A percentile compares a stretch with the other conserved stretches of the same genome.
Conservation (phyloP, 305 asterid genomes). For the Rubia occidens region DNA sequence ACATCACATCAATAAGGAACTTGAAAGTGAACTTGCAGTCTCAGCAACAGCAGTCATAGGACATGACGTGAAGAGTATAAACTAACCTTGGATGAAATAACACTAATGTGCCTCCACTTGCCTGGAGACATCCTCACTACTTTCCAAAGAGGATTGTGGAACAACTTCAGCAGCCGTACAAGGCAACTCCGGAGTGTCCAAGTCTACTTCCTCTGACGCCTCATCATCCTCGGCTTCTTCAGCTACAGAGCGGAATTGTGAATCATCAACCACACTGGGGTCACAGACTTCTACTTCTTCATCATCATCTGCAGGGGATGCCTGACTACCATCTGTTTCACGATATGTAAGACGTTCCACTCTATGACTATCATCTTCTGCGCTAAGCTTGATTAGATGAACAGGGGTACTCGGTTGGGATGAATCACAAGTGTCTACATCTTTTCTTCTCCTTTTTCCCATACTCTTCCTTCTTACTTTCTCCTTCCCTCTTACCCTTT, state of each 20-base stretch:
- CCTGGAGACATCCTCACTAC: constrained; percentile 46
- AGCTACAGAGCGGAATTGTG: constrained; percentile 17
- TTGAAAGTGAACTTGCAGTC: constrained; percentile 2
- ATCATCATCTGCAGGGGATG: constrained; percentile 15
- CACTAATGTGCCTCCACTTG: constrained; percentile 30
- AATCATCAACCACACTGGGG: constrained; percentile 28
- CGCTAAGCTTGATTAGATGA: constrained; percentile 31
- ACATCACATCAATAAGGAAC: neutral
- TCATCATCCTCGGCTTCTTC: constrained; percentile 25
- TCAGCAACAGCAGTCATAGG: neutral
- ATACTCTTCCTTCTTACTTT: constrained; percentile 65
- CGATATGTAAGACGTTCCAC: constrained; percentile 24
- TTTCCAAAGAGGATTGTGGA: constrained; percentile 44
- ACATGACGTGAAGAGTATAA: neutral
- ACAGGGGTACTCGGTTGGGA: constrained; percentile 29
- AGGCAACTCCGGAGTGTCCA: constrained; percentile 27
- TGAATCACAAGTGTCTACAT: constrained; percentile 38
- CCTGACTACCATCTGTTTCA: constrained; percentile 19
- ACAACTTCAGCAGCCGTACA: constrained; percentile 30
- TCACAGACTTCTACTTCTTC: constrained; percentile 36
- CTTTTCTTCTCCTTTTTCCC: constrained; percentile 66
- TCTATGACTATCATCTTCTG: constrained; percentile 31
- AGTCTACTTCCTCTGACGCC: constrained; percentile 33
- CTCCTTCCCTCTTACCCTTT: constrained; percentile 66
- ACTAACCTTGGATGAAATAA: constrained; percentile 1